Evolutionary conservation across 2,329 filamentous ascomycete species (phyloP).

Genomic region (Bimuria novae-zelandiae): DNA sequence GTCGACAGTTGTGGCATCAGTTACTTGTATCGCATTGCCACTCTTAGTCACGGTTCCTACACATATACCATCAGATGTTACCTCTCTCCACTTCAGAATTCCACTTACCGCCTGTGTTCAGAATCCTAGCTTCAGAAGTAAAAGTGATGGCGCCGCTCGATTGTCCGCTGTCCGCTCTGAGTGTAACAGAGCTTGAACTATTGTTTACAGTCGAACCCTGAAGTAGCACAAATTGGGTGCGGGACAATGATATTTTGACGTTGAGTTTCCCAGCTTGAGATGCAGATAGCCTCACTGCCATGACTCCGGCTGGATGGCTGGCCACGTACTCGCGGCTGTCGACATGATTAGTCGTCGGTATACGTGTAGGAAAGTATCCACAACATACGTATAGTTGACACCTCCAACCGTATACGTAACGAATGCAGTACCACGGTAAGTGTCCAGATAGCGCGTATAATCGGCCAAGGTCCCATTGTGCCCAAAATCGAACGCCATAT

Average conservation of each 20-base stretch:
- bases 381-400: slow-evolving; percentile 18
- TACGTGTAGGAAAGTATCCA: too few relatives aligned
- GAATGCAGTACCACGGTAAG: slow-evolving; percentile 8
- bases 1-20: slow-evolving; percentile 15
- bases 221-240: slow-evolving; percentile 7
- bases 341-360: too few relatives aligned
- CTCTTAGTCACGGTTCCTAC: too few relatives aligned
- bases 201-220: slow-evolving; percentile 8
- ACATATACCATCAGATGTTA: too few relatives aligned
- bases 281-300: slow-evolving; percentile 1
- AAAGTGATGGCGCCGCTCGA: neutral
- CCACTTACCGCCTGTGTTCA: slow-evolving; percentile 12
- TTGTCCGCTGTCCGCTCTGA: neutral
- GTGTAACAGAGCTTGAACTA: neutral
- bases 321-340: slow-evolving; percentile 13
- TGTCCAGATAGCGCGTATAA: slow-evolving; percentile 17
- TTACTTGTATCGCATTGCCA: slow-evolving; percentile 8
- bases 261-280: slow-evolving; percentile 13
- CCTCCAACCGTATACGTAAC: slow-evolving; percentile 11
- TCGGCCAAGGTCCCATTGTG: neutral
- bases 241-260: slow-evolving; percentile 11
- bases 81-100: too few relatives aligned
- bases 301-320: slow-evolving; percentile 7
- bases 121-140: neutral
- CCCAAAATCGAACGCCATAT: slow-evolving; percentile 12